Evolutionary conservation across 1,139 yeast species (phyloP), one percentile per base, ranked within the genome.

Genomic region (Kurtzmaniella quercitrusa): DNA sequence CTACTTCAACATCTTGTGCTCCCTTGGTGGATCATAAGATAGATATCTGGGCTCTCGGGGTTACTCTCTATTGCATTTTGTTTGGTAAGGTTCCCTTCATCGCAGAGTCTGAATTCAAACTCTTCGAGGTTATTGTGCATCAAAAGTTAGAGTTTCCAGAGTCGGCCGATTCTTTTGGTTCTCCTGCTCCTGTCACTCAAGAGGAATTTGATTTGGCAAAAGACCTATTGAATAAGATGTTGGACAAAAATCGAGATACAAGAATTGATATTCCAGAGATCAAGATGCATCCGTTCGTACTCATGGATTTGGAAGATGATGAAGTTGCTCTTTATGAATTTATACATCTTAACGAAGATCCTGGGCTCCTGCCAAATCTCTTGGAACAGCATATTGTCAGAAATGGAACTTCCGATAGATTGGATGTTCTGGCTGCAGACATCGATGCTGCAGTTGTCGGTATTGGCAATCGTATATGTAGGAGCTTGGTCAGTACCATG

Each of bases 21-120:
- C 75, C 81, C 3, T 75, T 71, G 41, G 81, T 86, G 34, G 82
- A 85, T 48, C 70, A 82, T 55, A 89, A 87, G 60, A 87, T 91
- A 45, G 98, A 91, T 63, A 85, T 91, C 14, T 94, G 99, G 99
- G 97, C 98, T 0, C 64, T 91, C 29, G 99, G 99, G 3, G 91
- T 93, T 2, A 93, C 98, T 0, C 68, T 94, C 18, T 93, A 83
- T 60, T 91, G 98, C 62, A 68, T 94, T 38, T 63, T 93, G 17
- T 93, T 87, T 65, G 98, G 99, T 8, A 74, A 77, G 49, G 79
- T 93, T 38, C 98, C 98, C 1, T 94, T 93, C 61, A 81, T 83
- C 58, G 97, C 97, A 0, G 93, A 85, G 40, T 82, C 85, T 41
- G 98, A 93, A 59, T 86, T 79, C 62, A 91, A 85, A 49, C 72